Base-by-base conservation (phyloP, 2,329 filamentous ascomycete species). In the Juglanconis oblonga region DNA sequence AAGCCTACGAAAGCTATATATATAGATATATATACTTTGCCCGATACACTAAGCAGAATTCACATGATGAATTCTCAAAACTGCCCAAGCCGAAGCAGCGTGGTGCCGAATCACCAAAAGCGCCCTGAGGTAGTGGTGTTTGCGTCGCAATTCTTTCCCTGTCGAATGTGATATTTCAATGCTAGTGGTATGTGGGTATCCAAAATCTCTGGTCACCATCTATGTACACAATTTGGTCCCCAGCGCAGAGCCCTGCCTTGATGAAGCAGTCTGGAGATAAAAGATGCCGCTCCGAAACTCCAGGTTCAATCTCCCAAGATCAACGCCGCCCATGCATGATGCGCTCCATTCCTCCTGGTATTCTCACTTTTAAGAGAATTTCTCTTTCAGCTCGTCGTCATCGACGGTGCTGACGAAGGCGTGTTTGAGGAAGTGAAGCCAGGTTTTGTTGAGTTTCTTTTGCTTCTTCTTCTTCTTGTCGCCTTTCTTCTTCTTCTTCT, bases 351-450 rank as follows among this genome's bases (percentile, higher is more conserved):
- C 38, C 38, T 13, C 38, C 38, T 42, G n/a, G 11, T 24, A 7
- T 44, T 17, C 36, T 38, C 24, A 17, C n/a, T 49, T 50, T 49
- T 58, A 63, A 8, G 61, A 61, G 47, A 60, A 58, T 14, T 61
- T 40, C 65, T 80, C 74, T 68, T 82, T 76, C 40, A 96, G 78
- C 45, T 94, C 86, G 53, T 88, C 80, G 57, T 84, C 77, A 54
- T 85, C 81, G 67, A 90, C 76, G 3, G 88, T 92, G 44, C 87
- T 84, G 29, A 96, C 90, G 75, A 95, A 96, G 1, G 92, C 92
- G 58, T 91, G 86, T 61, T 79, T 74, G 33, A 96, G 76, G 71
- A 96, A 97, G 53, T 88, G 85, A 62, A 87, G 80, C 92, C 92
- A 97, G 5, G 86, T 79, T 71, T 88, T 86, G 70, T 89, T 88